Evolutionary conservation across 1,284 basidiomycete species (phyloP).

Genomic region (Pseudozyma pruni): DNA sequence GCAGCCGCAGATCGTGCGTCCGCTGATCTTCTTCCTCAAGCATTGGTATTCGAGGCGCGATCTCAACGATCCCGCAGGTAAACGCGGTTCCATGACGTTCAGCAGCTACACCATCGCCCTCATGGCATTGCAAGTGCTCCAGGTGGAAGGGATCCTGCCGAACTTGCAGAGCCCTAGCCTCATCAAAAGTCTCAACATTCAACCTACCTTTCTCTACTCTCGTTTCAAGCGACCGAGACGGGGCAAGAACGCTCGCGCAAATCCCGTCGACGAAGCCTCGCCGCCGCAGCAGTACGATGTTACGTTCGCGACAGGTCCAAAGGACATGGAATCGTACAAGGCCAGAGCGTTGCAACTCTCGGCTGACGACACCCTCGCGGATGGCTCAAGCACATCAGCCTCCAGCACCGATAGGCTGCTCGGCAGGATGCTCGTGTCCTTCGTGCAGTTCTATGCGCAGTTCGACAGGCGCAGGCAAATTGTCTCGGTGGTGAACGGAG

Average conservation of each 20-base stretch:
- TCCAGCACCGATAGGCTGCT: conserved; percentile 20
- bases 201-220: conserved; percentile 42
- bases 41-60: conserved; percentile 49
- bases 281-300: conserved; percentile 34
- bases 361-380: neutral
- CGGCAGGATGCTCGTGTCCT: conserved; percentile 29
- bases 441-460: conserved; percentile 27
- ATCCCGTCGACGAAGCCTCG: neutral
- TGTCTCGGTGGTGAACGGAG: conserved; percentile 36
- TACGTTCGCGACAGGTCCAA: conserved; percentile 18
- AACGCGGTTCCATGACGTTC: conserved; percentile 42
- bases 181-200: conserved; percentile 39
- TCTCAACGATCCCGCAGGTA: conserved; percentile 58
- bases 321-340: conserved; percentile 7
- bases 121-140: conserved; percentile 65
- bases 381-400: neutral
- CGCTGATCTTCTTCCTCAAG: conserved; percentile 60
- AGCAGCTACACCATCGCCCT: conserved; percentile 60
- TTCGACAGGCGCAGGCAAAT: conserved; percentile 19
- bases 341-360: conserved; percentile 3
- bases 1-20: conserved; percentile 48
- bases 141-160: conserved; percentile 60
- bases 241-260: conserved; percentile 10
- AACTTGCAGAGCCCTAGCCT: conserved; percentile 65
- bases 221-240: conserved; percentile 27